phyloP scores from a whole-genome alignment of 257 asterid genomes.

The Prunella vulgaris region DNA sequence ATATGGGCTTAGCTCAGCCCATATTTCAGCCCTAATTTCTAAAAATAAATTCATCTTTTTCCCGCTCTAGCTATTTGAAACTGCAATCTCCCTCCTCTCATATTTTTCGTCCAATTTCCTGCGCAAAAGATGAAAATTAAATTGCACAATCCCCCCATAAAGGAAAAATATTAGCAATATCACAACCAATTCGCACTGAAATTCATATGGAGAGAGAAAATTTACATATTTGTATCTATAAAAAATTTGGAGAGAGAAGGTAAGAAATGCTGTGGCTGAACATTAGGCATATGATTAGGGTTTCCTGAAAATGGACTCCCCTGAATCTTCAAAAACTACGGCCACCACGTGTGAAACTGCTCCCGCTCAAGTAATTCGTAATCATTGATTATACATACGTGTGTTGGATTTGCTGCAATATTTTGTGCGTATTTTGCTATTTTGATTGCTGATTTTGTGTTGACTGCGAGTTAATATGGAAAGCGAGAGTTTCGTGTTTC shows the following conservation, averaged over 20 bases:
- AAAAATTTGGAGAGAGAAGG: conserved; percentile 10
- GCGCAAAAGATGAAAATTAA: neutral
- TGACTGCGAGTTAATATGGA: neutral
- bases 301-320: conserved; percentile 47
- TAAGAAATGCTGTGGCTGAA: conserved; percentile 22
- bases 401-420: neutral
- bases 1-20: neutral
- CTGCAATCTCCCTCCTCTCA: neutral
- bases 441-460: neutral
- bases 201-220: neutral
- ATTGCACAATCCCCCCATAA: neutral
- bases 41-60: neutral
- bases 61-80: conserved; percentile 15
- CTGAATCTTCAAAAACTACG: conserved; percentile 33
- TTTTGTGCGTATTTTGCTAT: neutral
- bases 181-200: neutral
- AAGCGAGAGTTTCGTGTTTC: neutral
- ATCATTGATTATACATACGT: neutral
- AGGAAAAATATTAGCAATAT: neutral
- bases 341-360: conserved; percentile 16
- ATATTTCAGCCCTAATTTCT: neutral
- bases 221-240: neutral
- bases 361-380: conserved; percentile 26
- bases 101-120: neutral
- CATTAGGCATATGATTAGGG: conserved; percentile 26